Percentiles rank a stretch among this genome's conserved stretches.
Conservation (phyloP, 1,284 basidiomycete genomes). For the Sanghuangporus baumii region DNA sequence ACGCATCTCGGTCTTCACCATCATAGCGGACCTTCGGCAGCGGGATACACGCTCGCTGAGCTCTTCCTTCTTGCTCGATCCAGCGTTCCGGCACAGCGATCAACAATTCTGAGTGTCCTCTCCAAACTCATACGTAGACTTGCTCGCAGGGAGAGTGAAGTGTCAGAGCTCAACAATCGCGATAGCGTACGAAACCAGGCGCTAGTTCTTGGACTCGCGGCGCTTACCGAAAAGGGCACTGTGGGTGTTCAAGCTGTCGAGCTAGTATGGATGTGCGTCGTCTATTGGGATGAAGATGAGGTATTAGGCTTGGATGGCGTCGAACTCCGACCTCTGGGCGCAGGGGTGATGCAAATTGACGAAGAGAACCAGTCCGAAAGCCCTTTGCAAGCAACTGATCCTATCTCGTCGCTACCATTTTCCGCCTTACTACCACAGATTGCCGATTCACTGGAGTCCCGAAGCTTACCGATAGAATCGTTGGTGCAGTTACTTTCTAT, state of each 20-base stretch:
- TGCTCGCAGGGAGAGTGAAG: constrained; percentile 26
- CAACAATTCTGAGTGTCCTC: constrained; percentile 76
- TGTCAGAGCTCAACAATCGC: constrained; percentile 39
- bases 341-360: constrained; percentile 12
- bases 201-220: constrained; percentile 60
- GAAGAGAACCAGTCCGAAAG: constrained; percentile 3
- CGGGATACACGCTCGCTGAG: constrained; percentile 88
- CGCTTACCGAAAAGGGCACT: constrained; percentile 59
- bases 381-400: constrained; percentile 18
- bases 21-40: constrained; percentile 61
- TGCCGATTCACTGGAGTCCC: constrained; percentile 33
- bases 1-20: constrained; percentile 88
- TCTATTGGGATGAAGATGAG: constrained; percentile 47
- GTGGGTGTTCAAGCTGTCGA: constrained; percentile 64
- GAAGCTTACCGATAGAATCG: constrained; percentile 42
- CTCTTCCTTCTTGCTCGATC: constrained; percentile 80
- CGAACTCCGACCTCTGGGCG: constrained; percentile 37
- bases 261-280: constrained; percentile 64
- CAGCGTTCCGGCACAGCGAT: constrained; percentile 79
- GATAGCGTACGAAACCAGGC: constrained; percentile 48
- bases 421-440: constrained; percentile 52
- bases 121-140: constrained; percentile 50
- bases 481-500: constrained; percentile 57
- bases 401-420: constrained; percentile 45
- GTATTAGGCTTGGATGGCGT: constrained; percentile 38